Conservation (phyloP, 768 basidiomycete species). For the Trametes gibbosa region DNA sequence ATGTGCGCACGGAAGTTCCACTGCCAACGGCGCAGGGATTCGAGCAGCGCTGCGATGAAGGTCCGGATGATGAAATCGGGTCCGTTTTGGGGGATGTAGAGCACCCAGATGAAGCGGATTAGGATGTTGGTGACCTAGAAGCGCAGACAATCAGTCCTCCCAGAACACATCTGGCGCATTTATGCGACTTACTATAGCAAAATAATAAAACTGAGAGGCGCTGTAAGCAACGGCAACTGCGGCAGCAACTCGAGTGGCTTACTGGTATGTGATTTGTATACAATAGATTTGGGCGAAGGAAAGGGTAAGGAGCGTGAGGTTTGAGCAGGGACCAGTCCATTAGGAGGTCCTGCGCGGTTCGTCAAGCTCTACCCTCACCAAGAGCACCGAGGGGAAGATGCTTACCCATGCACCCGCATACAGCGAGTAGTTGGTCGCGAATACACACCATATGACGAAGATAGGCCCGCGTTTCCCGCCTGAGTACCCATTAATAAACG, state of each 20-base stretch:
- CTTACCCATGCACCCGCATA: conserved; percentile 83
- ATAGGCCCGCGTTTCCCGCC: conserved; percentile 40
- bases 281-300: conserved; percentile 73
- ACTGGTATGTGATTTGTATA: conserved; percentile 66
- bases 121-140: conserved; percentile 66
- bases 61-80: conserved; percentile 52
- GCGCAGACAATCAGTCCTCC: background rate
- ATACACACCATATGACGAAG: conserved; percentile 70
- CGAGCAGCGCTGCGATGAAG: conserved; percentile 68
- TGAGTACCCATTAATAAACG: conserved; percentile 18
- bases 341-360: conserved; percentile 59
- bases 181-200: conserved; percentile 59
- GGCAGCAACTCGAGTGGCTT: background rate
- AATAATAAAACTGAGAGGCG: conserved; percentile 61
- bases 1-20: conserved; percentile 90
- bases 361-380: background rate
- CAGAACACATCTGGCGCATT: background rate
- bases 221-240: background rate
- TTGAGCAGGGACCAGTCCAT: conserved; percentile 92
- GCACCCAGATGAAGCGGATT: conserved; percentile 80
- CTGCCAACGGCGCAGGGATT: conserved; percentile 76
- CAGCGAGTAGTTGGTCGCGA: conserved; percentile 56
- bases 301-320: conserved; percentile 48
- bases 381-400: background rate
- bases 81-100: conserved; percentile 61